Evolutionary conservation across 129 eudicot genomes (phyloP).

Genomic region (Ambrosia trifida): DNA sequence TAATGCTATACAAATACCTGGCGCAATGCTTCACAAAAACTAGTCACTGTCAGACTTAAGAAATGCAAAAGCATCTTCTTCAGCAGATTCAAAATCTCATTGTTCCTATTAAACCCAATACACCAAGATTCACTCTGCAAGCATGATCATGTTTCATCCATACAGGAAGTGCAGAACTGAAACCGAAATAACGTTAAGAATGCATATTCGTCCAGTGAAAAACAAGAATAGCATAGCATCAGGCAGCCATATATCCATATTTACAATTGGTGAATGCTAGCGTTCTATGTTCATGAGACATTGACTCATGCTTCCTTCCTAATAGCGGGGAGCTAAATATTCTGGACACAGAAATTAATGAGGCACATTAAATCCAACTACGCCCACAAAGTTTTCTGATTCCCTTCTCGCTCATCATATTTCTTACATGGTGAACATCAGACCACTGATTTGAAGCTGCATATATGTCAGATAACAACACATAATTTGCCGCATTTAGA

Average conservation of each 20-base stretch:
- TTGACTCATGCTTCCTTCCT: conserved; percentile 2
- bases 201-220: not conserved
- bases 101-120: not conserved
- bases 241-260: conserved; percentile 7
- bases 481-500: conserved; percentile 56
- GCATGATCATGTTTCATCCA: not conserved
- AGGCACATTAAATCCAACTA: conserved; percentile 41
- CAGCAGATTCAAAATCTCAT: conserved; percentile 12
- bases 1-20: conserved; percentile 38
- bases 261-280: not conserved
- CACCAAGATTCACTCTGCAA: not conserved
- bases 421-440: conserved; percentile 58
- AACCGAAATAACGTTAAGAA: not conserved
- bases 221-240: not conserved
- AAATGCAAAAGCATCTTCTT: conserved; percentile 68
- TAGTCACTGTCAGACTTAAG: conserved; percentile 56
- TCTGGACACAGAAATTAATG: not conserved
- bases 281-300: conserved; percentile 3
- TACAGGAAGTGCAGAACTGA: not conserved
- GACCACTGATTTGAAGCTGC: conserved; percentile 72
- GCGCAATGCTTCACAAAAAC: conserved; percentile 67
- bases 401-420: conserved; percentile 55
- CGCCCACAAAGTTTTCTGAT: conserved; percentile 55
- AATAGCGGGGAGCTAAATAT: too few relatives aligned
- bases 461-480: conserved; percentile 65